Evolutionary conservation across 305 asterid genomes (phyloP).

Genomic region (Solanum hybrid): DNA sequence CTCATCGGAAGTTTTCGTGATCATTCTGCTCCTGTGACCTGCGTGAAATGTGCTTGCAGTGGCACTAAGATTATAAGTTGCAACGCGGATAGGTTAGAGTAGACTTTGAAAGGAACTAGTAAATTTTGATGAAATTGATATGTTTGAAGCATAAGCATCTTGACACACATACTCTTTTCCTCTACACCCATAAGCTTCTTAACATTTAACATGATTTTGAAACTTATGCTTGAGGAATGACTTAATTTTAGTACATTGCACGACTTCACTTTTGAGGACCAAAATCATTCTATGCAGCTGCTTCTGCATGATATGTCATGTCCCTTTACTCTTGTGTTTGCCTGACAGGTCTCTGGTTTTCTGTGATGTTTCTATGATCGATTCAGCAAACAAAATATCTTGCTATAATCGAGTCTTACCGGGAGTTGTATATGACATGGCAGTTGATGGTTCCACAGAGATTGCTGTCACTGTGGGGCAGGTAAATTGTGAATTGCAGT

Average conservation of each 20-base stretch:
- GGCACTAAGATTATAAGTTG: constrained; percentile 51
- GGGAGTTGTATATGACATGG: constrained; percentile 38
- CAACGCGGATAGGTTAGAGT: constrained; percentile 36
- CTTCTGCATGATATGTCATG: constrained; percentile 2
- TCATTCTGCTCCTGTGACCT: constrained; percentile 44
- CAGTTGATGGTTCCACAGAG: constrained; percentile 27
- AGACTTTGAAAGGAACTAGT: constrained; percentile 10
- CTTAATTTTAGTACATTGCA: background rate
- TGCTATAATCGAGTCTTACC: constrained; percentile 23
- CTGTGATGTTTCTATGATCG: constrained; percentile 33
- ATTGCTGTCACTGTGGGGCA: constrained; percentile 38
- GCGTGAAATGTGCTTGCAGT: constrained; percentile 34
- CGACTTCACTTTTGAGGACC: background rate
- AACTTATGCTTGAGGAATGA: background rate
- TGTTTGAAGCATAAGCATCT: background rate
- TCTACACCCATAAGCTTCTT: background rate
- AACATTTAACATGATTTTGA: background rate
- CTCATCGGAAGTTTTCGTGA: constrained; percentile 38
- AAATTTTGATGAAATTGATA: background rate
- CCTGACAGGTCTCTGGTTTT: constrained; percentile 41
- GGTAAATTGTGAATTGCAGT: constrained; percentile 20
- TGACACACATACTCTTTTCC: background rate
- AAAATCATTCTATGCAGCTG: background rate
- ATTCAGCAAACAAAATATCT: constrained; percentile 30
- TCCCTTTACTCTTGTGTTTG: constrained; percentile 11